phyloP scores from a whole-genome alignment of 164 flowering plant genomes.

The Nymphaea thermarum region DNA sequence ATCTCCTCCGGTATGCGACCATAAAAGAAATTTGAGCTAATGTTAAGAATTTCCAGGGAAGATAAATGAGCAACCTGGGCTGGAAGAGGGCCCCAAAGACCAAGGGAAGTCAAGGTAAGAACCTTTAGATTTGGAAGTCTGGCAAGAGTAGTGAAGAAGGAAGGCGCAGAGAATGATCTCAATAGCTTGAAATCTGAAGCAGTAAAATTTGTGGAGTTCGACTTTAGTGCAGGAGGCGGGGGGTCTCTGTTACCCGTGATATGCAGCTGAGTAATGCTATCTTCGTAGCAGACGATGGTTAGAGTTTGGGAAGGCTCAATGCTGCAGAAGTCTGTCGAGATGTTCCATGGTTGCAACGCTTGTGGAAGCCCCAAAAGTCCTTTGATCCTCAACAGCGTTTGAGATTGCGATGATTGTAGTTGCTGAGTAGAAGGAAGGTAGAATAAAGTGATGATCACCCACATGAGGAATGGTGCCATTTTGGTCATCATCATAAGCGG shows the following conservation, averaged over 20 bases:
- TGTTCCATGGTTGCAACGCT: constrained; percentile 57
- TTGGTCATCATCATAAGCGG: neutral
- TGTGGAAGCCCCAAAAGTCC: constrained; percentile 44
- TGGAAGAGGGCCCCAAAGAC: constrained; percentile 83
- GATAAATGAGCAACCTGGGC: constrained; percentile 44
- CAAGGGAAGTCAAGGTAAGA: constrained; percentile 79
- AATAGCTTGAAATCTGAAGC: constrained; percentile 24
- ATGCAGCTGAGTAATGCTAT: constrained; percentile 68
- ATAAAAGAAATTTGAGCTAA: constrained; percentile 68
- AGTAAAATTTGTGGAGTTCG: neutral
- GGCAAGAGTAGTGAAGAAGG: constrained; percentile 57
- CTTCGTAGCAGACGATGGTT: constrained; percentile 78
- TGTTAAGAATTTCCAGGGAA: constrained; percentile 70
- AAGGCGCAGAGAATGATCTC: constrained; percentile 56
- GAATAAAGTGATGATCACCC: constrained; percentile 11
- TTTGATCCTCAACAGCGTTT: constrained; percentile 54
- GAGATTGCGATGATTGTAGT: constrained; percentile 50
- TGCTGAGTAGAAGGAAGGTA: constrained; percentile 31
- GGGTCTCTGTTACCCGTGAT: constrained; percentile 43
- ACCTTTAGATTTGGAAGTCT: constrained; percentile 68
- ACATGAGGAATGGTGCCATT: constrained; percentile 11
- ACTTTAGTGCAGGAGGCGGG: constrained; percentile 11
- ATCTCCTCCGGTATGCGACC: constrained; percentile 57
- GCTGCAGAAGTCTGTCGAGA: constrained; percentile 66
- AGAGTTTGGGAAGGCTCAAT: constrained; percentile 37